Conservation (phyloP, 805 yeast species). For the Helenozyma baotianmanensis region DNA sequence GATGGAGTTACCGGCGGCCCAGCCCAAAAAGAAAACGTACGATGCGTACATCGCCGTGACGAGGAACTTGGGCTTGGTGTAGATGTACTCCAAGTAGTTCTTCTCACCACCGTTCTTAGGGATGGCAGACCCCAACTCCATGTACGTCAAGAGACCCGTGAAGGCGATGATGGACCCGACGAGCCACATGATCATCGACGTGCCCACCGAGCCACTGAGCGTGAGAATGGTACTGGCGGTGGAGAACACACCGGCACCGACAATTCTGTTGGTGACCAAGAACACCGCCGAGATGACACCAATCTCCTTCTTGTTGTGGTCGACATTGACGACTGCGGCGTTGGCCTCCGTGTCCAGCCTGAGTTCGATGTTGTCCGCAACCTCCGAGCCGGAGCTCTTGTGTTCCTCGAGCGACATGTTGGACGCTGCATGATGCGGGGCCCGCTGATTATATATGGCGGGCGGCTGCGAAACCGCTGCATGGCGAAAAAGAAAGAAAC, state of each 20-base stretch:
- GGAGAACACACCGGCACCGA: slow-evolving; percentile 20
- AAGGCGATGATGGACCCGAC: slow-evolving; percentile 68
- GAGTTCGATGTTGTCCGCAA: slow-evolving; percentile 3
- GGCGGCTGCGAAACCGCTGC: no score
- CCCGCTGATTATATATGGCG: no score
- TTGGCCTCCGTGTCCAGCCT: slow-evolving; percentile 10
- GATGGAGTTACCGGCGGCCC: slow-evolving; percentile 83
- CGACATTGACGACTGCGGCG: slow-evolving; percentile 32
- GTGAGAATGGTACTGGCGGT: slow-evolving; percentile 17
- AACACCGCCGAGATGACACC: slow-evolving; percentile 39
- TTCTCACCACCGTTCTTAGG: slow-evolving; percentile 86
- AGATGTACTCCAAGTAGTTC: slow-evolving; percentile 71
- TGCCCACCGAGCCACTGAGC: slow-evolving; percentile 66
- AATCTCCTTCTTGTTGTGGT: slow-evolving; percentile 41
- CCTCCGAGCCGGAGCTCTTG: slow-evolving; percentile 7
- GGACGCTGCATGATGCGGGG: no score
- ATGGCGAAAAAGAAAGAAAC: no score
- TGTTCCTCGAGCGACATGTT: slow-evolving; percentile 11
- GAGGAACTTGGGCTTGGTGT: slow-evolving; percentile 62
- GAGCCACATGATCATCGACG: slow-evolving; percentile 67
- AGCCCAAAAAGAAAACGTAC: slow-evolving; percentile 70
- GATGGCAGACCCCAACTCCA: slow-evolving; percentile 74
- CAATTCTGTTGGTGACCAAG: slow-evolving; percentile 16
- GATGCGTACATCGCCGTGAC: slow-evolving; percentile 58
- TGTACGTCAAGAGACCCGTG: slow-evolving; percentile 49